Evolutionary conservation across 73 alveolate species (phyloP).

Genomic region (Tetrahymena malaccensis): DNA sequence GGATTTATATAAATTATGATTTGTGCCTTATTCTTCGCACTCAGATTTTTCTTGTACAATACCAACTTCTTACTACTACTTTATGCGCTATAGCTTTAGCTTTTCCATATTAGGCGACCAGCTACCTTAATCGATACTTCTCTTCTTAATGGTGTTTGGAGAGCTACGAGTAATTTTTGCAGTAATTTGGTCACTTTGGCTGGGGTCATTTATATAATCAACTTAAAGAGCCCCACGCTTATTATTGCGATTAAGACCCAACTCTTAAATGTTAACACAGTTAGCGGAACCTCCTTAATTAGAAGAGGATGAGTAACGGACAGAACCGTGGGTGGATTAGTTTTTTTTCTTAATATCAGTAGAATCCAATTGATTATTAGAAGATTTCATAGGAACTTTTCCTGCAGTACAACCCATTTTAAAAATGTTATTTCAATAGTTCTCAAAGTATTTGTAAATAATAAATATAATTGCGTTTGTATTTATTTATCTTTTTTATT

Average conservation of each 20-base stretch:
- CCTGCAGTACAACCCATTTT: not conserved
- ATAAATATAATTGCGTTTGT: not conserved
- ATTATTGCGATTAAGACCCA: not conserved
- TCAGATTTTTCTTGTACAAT: not conserved
- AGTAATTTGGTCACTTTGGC: not conserved
- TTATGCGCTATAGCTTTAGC: not conserved
- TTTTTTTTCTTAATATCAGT: not conserved
- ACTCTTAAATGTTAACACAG: not conserved
- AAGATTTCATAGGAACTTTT: not conserved
- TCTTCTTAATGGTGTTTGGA: not conserved
- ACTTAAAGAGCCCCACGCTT: not conserved
- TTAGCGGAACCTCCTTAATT: not conserved
- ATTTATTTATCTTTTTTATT: not conserved
- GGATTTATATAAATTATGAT: not conserved
- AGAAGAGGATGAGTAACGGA: not conserved
- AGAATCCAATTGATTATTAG: not conserved
- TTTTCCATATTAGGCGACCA: not conserved
- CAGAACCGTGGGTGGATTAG: not conserved
- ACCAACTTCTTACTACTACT: not conserved
- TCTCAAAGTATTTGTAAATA: not conserved
- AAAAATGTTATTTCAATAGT: not conserved
- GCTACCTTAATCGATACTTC: not conserved
- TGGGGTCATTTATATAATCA: not conserved
- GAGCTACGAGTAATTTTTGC: not conserved
- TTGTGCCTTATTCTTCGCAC: not conserved